Evolutionary conservation across 2,329 filamentous ascomycete genomes (phyloP).

Genomic region (Fusarium decemcellulare): DNA sequence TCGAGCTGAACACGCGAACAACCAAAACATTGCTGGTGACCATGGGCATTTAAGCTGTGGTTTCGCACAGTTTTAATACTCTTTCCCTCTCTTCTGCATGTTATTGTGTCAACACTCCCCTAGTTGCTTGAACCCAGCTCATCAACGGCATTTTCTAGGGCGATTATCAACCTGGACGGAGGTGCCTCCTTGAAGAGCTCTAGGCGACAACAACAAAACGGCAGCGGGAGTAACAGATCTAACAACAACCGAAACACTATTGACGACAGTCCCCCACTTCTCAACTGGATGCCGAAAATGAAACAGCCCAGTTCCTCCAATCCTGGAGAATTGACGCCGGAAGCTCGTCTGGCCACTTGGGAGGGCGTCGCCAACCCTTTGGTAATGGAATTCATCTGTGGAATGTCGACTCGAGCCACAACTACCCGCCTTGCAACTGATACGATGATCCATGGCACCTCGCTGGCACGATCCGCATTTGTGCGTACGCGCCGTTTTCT

Average conservation of each 20-base stretch:
- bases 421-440: background rate
- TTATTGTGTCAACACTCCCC: too few species aligned
- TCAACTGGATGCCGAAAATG: too few species aligned
- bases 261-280: too few species aligned
- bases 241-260: too few species aligned
- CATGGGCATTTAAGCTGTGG: too few species aligned
- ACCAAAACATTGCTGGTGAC: too few species aligned
- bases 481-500: background rate
- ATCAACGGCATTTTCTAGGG: background rate
- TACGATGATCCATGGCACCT: background rate
- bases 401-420: background rate
- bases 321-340: too few species aligned
- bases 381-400: conserved; percentile 8
- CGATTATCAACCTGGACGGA: background rate
- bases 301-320: background rate
- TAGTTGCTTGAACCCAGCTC: background rate
- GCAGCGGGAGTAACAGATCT: too few species aligned
- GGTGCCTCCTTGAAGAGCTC: background rate
- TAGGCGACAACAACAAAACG: too few species aligned
- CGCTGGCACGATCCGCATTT: background rate
- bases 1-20: too few species aligned
- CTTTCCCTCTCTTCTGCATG: too few species aligned
- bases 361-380: background rate
- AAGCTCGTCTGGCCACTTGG: background rate
- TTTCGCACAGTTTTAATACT: too few species aligned